Evolutionary conservation across 2,329 filamentous ascomycete species (phyloP), one percentile per base, ranked within the genome.

Genomic region (Fusarium burgessii): DNA sequence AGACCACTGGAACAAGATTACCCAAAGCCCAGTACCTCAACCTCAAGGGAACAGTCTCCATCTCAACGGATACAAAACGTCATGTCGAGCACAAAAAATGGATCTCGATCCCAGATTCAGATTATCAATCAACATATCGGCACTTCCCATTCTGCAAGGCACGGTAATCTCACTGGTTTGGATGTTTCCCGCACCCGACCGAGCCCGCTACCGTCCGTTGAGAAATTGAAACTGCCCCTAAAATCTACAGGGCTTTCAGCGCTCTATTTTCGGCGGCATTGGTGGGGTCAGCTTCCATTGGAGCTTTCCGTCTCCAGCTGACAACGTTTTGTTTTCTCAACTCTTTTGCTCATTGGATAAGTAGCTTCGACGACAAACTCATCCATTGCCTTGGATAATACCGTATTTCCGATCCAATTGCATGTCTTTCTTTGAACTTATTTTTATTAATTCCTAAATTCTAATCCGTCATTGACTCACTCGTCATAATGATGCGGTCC

Each of bases 291-390:
- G 17, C 27, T 35, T 18, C n/a, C n/a, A 17, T 40, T 60, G 62
- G 51, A 40, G 68, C 40, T 68, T 72, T 71, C 73, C 60, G 62
- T 41, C 64, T 71, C 64, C 69, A 66, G 71, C 73, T 76, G 63
- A 62, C 35, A 62, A 23, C 18, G 42, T 63, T 54, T 46, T 42
- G 41, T 58, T 70, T 70, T 42, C 32, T 58, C 49, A 20, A 33
- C 36, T 25, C 47, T 45, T 55, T 49, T 61, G 59, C 68, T 72
- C 47, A 71, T 66, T 71, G 69, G 69, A 66, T 62, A 25, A 40
- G 7, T 8, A 59, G 56, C 69, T 66, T 72, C 69, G 70, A 71
- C 52, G 56, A 73, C 65, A 10, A 61, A 49, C 60, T 62, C 62
- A 56, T 20, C 36, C 46, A 45, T 43, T 40, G 29, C 49, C 20